These are phyloP conservation scores for Nepenthes mirabilis DNA, from an alignment of 148 eudicot species.

Conservation along the genomic window DNA sequence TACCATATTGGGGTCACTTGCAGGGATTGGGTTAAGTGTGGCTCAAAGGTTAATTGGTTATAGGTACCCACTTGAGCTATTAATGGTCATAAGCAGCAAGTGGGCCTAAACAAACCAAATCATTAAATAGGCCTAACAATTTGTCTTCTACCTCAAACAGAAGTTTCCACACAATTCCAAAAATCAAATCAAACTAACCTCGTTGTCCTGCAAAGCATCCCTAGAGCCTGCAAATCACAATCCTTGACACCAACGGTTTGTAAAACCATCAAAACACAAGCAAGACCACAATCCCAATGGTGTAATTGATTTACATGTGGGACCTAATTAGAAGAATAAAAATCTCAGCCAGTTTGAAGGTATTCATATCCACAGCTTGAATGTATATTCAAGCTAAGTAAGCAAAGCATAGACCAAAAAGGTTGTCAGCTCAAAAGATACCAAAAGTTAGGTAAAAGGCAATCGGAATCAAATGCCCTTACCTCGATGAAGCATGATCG, in stretches of 20 bases:
- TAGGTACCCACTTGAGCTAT: too few relatives aligned
- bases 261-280: constrained; percentile 89
- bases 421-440: too few relatives aligned
- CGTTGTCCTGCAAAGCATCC: constrained; percentile 49
- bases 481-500: constrained; percentile 54
- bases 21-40: too few relatives aligned
- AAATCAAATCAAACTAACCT: constrained; percentile 35
- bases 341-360: neutral
- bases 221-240: constrained; percentile 45
- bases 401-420: neutral
- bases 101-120: too few relatives aligned
- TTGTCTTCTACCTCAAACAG: neutral
- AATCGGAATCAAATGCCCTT: neutral
- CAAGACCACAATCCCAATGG: constrained; percentile 98
- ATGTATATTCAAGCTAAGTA: neutral
- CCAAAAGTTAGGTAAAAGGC: neutral
- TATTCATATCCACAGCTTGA: neutral
- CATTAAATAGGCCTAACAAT: neutral
- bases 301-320: constrained; percentile 66
- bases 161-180: neutral
- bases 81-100: too few relatives aligned
- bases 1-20: too few relatives aligned
- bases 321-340: constrained; percentile 27
- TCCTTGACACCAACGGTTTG: constrained; percentile 48
- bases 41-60: too few relatives aligned